Evolutionary conservation across 1,139 yeast species (phyloP).

Genomic region (Blastobotrys elegans): DNA sequence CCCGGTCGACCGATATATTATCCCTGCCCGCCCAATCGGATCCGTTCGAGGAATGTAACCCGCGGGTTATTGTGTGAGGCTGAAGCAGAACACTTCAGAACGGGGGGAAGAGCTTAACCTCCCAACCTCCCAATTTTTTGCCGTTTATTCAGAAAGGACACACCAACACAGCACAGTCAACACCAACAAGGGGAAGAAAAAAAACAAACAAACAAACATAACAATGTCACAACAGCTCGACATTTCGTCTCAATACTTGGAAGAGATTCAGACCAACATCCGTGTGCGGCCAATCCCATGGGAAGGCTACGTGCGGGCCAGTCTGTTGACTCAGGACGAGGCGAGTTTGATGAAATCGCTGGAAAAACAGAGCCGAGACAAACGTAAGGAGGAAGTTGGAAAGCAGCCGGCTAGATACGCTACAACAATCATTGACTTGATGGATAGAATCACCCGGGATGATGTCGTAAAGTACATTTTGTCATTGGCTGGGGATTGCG

Average conservation of each 20-base stretch:
- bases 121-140: neutral
- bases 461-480: slow-evolving; percentile 74
- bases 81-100: too few relatives aligned
- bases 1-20: too few relatives aligned
- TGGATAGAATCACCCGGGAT: slow-evolving; percentile 50
- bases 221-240: neutral
- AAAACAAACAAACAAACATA: neutral
- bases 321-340: slow-evolving; percentile 59
- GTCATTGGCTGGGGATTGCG: slow-evolving; percentile 62
- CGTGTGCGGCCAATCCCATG: slow-evolving; percentile 85
- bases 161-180: neutral
- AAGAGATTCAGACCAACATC: slow-evolving; percentile 68
- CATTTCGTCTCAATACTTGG: slow-evolving; percentile 44
- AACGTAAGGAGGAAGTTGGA: slow-evolving; percentile 30
- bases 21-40: too few relatives aligned
- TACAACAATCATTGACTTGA: slow-evolving; percentile 49
- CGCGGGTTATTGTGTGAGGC: neutral
- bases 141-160: neutral
- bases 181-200: neutral
- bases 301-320: slow-evolving; percentile 84
- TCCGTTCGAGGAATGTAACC: too few relatives aligned
- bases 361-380: slow-evolving; percentile 44
- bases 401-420: slow-evolving; percentile 51
- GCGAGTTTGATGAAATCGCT: slow-evolving; percentile 61
- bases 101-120: too few relatives aligned